phyloP scores from a whole-genome alignment of 2,329 filamentous ascomycete species.

The Epichloe sp. region DNA sequence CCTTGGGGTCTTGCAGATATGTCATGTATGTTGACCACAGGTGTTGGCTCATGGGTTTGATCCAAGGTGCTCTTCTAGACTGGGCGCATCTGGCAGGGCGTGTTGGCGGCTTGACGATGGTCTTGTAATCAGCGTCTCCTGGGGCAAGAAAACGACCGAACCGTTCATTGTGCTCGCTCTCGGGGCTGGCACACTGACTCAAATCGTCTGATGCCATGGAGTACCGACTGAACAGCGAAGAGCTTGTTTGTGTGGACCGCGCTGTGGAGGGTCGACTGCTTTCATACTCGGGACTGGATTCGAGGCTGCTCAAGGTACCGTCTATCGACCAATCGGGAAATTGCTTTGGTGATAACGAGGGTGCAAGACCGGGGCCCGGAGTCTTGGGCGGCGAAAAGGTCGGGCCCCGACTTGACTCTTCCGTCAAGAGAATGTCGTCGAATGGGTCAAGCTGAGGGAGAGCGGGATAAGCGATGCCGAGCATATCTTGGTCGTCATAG shows the following conservation, averaged over 20 bases:
- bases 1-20: conserved; percentile 53
- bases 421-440: conserved; percentile 16
- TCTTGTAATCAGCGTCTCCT: conserved; percentile 18
- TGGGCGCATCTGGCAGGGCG: conserved; percentile 13
- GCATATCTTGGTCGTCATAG: conserved; percentile 30
- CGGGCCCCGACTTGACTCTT: conserved; percentile 23
- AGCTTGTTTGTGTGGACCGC: conserved; percentile 44
- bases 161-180: conserved; percentile 18
- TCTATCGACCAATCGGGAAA: conserved; percentile 48
- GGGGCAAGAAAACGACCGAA: conserved; percentile 13
- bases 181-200: conserved; percentile 37
- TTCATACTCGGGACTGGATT: conserved; percentile 46
- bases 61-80: conserved; percentile 45
- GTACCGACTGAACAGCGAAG: conserved; percentile 42
- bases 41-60: conserved; percentile 50
- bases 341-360: conserved; percentile 30
- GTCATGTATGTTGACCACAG: conserved; percentile 52
- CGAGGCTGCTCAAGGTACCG: conserved; percentile 41
- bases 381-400: conserved; percentile 46
- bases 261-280: conserved; percentile 48
- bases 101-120: conserved; percentile 10
- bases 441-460: conserved; percentile 23
- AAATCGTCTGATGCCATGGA: conserved; percentile 44
- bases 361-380: conserved; percentile 34
- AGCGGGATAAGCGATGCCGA: conserved; percentile 19